Evolutionary conservation across 2,329 filamentous ascomycete genomes (phyloP).

Genomic region (Cercospora berteroae): DNA sequence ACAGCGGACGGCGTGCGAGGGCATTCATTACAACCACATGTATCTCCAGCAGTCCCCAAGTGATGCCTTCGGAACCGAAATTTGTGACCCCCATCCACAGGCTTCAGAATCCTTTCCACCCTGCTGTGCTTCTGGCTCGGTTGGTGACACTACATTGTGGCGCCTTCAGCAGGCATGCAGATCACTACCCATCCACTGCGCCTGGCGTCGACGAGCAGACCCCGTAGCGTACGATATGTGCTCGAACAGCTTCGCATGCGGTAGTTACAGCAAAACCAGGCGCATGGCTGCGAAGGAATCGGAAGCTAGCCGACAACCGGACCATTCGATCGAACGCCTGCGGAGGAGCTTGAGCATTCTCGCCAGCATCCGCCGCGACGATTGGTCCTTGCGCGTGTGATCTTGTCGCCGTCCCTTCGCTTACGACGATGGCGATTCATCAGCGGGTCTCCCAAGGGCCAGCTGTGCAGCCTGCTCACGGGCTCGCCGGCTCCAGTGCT

Average conservation of each 20-base stretch:
- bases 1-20: neutral
- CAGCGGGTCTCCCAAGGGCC: neutral
- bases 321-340: neutral
- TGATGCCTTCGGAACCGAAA: conserved; percentile 2
- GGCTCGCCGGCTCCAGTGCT: neutral
- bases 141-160: conserved; percentile 1
- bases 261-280: neutral
- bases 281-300: neutral
- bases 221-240: neutral
- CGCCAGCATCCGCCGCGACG: neutral
- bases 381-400: neutral
- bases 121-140: neutral
- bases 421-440: neutral
- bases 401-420: neutral
- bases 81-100: neutral
- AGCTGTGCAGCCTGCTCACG: neutral
- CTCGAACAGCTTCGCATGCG: neutral
- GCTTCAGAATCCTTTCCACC: neutral
- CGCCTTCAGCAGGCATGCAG: neutral
- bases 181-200: neutral
- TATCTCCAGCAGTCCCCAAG: neutral
- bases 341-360: neutral
- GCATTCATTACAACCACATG: conserved; percentile 7
- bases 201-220: neutral
- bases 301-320: neutral